These are phyloP conservation scores for Schwanniomyces vanrijiae DNA, from an alignment of 805 yeast species.

Conservation along the genomic window DNA sequence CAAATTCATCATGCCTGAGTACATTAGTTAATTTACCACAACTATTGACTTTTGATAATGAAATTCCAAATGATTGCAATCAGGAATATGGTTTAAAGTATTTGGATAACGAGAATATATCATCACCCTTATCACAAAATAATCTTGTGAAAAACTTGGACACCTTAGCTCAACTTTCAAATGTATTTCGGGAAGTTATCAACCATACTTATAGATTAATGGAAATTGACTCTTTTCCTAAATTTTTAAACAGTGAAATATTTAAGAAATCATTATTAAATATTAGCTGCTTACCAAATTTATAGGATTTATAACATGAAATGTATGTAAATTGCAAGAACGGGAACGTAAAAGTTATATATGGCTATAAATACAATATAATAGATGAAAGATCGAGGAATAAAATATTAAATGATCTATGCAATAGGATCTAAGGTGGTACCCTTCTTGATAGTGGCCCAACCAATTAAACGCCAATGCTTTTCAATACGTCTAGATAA, in stretches of 20 bases:
- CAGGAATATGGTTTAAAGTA: neutral
- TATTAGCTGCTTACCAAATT: neutral
- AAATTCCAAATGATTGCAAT: neutral
- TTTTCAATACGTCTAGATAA: constrained; percentile 98
- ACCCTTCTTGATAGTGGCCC: constrained; percentile 98
- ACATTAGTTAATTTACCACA: neutral
- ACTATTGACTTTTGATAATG: neutral
- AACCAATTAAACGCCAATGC: constrained; percentile 99
- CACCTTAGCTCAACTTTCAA: constrained; percentile 14
- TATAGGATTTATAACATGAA: constrained; percentile 1
- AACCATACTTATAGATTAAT: constrained; percentile 54
- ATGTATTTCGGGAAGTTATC: constrained; percentile 50
- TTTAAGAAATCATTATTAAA: constrained; percentile 13
- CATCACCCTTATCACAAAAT: constrained; percentile 9
- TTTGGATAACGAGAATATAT: neutral
- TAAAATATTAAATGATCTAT: constrained; percentile 17
- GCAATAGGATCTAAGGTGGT: constrained; percentile 79
- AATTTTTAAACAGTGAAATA: constrained; percentile 46
- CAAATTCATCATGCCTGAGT: neutral
- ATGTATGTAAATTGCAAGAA: constrained; percentile 1
- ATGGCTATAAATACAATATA: constrained; percentile 6
- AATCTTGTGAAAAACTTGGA: constrained; percentile 4
- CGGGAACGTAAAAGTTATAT: constrained; percentile 2
- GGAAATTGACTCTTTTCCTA: constrained; percentile 74
- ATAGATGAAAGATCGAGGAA: constrained; percentile 2